These are phyloP conservation scores for Diaporthe destruens DNA, from an alignment of 2,329 filamentous ascomycete species.

Conservation along the genomic window DNA sequence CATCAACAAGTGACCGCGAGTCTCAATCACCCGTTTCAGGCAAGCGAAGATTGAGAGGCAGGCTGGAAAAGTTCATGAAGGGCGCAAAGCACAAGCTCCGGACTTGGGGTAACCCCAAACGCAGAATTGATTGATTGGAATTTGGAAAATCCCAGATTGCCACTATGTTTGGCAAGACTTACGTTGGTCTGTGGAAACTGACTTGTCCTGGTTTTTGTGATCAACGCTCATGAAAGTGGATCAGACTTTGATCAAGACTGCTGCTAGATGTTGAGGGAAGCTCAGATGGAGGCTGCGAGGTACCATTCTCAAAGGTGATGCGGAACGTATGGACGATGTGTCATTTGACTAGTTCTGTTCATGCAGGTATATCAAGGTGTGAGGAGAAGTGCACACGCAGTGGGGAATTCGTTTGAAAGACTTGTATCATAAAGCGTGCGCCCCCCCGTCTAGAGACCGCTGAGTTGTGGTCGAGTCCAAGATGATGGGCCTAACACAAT, in stretches of 20 bases:
- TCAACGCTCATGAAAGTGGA: not conserved
- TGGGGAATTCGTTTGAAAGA: not conserved
- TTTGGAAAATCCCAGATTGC: not conserved
- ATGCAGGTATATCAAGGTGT: not conserved
- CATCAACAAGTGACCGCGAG: not conserved
- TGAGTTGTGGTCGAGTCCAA: not conserved
- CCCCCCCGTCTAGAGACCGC: not conserved
- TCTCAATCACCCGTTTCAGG: not conserved
- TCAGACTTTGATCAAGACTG: conserved; percentile 11
- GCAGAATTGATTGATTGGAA: conserved; percentile 17
- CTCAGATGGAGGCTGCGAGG: conserved; percentile 4
- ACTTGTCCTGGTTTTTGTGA: not conserved
- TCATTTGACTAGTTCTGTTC: not conserved
- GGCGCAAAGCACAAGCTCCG: conserved; percentile 39
- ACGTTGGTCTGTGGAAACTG: not conserved
- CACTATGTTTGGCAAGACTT: not conserved
- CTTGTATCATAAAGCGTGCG: conserved; percentile 21
- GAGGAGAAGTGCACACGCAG: not conserved
- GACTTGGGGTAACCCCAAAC: conserved; percentile 37
- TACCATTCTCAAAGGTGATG: not conserved
- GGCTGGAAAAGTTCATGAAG: conserved; percentile 37
- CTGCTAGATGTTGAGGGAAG: conserved; percentile 3
- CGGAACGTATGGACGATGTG: not conserved
- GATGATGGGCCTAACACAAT: conserved; percentile 22
- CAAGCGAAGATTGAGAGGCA: conserved; percentile 35